These are phyloP conservation scores for Albophoma yamanashiensis DNA, from an alignment of 2,329 filamentous ascomycete species.

Conservation along the genomic window DNA sequence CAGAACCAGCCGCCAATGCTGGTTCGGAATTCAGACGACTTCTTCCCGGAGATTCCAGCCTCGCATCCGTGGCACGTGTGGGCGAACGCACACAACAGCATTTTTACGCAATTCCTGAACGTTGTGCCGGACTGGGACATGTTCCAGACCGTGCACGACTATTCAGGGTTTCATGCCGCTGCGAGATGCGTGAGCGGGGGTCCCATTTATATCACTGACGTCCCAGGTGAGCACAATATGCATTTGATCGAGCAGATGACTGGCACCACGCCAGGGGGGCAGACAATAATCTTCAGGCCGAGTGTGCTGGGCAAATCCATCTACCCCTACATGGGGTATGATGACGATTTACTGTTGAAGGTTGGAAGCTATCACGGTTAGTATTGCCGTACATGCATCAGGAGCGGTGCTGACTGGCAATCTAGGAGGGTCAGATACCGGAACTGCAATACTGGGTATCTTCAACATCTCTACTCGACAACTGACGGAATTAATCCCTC, in stretches of 20 bases:
- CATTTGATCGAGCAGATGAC: constrained; percentile 72
- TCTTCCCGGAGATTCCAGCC: constrained; percentile 71
- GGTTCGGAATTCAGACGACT: constrained; percentile 82
- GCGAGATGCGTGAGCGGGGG: constrained; percentile 84
- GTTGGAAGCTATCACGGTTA: constrained; percentile 67
- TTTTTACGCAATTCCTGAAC: constrained; percentile 78
- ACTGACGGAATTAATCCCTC: constrained; percentile 57
- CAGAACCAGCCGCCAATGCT: constrained; percentile 63
- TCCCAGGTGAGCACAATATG: constrained; percentile 70
- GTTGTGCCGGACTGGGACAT: constrained; percentile 74
- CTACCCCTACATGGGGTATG: constrained; percentile 64
- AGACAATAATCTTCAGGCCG: constrained; percentile 73
- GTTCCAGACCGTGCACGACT: constrained; percentile 56
- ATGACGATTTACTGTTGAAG: constrained; percentile 63
- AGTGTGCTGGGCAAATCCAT: constrained; percentile 62
- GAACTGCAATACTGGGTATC: constrained; percentile 67
- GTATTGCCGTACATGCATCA: background rate
- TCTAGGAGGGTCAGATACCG: constrained; percentile 43
- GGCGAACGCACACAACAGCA: constrained; percentile 79
- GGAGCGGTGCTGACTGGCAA: background rate
- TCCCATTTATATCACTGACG: constrained; percentile 89
- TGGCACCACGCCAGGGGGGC: constrained; percentile 57
- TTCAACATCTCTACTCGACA: constrained; percentile 66
- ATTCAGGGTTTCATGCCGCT: constrained; percentile 78
- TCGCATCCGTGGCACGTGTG: constrained; percentile 95